Base-by-base conservation (phyloP, 2,329 filamentous ascomycete species). In the Akanthomyces lecanii region DNA sequence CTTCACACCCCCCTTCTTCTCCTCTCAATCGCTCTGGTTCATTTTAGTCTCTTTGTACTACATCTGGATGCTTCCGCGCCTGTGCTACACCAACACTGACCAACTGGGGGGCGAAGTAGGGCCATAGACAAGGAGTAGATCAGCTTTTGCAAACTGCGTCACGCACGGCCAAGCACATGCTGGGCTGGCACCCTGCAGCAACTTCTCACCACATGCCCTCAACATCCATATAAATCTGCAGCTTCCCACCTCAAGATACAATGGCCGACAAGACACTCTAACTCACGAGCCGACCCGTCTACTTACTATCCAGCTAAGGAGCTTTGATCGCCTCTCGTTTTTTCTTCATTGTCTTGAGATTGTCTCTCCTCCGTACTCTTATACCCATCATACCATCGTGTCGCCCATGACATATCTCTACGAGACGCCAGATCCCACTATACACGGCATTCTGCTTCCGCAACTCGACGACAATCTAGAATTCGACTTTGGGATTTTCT, bases 341-440 rank as follows among this genome's bases (percentile, higher is more conserved):
- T n/a, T 21, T 59, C 28, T 16, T 14, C 45, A 16, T 10, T 44
- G 12, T 23, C n/a, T 52, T 38, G n/a, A 14, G 8, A 40, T 33
- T 36, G 28, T 4, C 28, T 25, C 44, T 47, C 25, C 10, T 1
- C n/a, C 8, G 11, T 54, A 14, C 51, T 33, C 28, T 21, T 10
- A 44, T 21, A n/a, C 36, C 18, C 30, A 23, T 50, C 25, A 21
- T 11, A 18, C 21, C 33, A 5, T 33, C 30, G 4, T 14, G 12
- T 52, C 57, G 36, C 57, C 14, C 51, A 62, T 62, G 59, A 62
- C 59, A 40, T 62, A 62, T 42, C 51, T 62, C 33, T 55, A 55
- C 33, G 51, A 47, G 16, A 54, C 40, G 14, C 59, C 59, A 6
- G 59, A 62, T 30, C 59, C 59, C 38, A 48, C 38, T 21, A 62